phyloP scores from a whole-genome alignment of 2,329 filamentous ascomycete species.

The Aureobasidium namibiae region DNA sequence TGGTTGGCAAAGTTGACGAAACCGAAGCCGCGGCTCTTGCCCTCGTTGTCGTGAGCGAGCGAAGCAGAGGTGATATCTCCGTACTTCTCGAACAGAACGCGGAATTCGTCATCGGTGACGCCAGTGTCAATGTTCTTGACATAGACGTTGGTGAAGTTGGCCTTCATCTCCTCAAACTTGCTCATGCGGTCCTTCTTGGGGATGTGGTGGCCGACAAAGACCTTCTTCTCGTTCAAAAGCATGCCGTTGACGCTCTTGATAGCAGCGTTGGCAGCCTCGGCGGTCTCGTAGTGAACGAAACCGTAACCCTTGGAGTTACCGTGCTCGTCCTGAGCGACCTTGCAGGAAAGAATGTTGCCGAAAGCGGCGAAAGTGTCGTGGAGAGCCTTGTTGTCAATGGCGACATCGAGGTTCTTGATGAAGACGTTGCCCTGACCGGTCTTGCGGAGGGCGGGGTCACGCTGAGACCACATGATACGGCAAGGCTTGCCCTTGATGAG shows the following conservation, averaged over 20 bases:
- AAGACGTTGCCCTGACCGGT: constrained; percentile 99
- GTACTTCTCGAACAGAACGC: constrained; percentile 80
- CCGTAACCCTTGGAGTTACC: constrained; percentile 98
- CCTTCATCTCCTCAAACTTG: constrained; percentile 99
- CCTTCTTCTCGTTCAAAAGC: constrained; percentile 99
- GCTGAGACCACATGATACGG: constrained; percentile 99
- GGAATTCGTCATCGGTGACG: constrained; percentile 88
- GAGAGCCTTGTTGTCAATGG: constrained; percentile 99
- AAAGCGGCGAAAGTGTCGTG: constrained; percentile 99
- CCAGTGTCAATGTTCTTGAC: constrained; percentile 93
- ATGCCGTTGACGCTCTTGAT: constrained; percentile 99
- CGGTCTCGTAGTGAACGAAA: constrained; percentile 99
- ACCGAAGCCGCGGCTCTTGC: constrained; percentile 87
- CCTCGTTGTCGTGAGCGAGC: constrained; percentile 90
- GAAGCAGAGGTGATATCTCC: constrained; percentile 95
- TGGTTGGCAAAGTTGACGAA: constrained; percentile 94
- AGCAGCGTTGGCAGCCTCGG: constrained; percentile 89
- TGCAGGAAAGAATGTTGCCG: constrained; percentile 98
- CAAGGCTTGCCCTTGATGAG: constrained; percentile 97
- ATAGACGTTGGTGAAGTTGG: constrained; percentile 99
- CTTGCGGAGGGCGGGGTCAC: constrained; percentile 97
- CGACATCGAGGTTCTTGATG: constrained; percentile 99
- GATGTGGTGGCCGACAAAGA: constrained; percentile 98
- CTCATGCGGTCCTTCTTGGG: constrained; percentile 99
- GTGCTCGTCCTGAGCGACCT: constrained; percentile 95